These are phyloP conservation scores for Lycium barbarum DNA, from an alignment of 257 asterid genomes.

Conservation along the genomic window DNA sequence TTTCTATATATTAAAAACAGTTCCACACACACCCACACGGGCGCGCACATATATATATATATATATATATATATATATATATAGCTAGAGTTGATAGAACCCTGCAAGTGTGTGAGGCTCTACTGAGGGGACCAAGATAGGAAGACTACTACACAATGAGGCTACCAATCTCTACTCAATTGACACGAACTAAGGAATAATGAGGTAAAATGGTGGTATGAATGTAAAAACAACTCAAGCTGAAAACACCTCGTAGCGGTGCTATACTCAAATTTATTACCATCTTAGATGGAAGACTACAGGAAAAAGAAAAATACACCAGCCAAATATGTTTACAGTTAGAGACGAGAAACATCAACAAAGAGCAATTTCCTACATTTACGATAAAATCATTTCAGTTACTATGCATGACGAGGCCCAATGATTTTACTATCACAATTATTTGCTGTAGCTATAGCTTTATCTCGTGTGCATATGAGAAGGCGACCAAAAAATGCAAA, in stretches of 20 bases:
- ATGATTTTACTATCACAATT: slow-evolving; percentile 25
- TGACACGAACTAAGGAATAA: background rate
- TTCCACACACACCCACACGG: too few species aligned
- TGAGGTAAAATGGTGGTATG: background rate
- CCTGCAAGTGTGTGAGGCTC: background rate
- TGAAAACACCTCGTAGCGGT: background rate
- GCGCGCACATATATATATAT: too few species aligned
- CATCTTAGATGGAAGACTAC: background rate
- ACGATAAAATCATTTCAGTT: background rate
- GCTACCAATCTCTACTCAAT: background rate
- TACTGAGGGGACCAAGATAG: background rate
- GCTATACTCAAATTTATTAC: background rate
- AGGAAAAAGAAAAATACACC: background rate
- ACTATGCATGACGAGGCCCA: slow-evolving; percentile 1
- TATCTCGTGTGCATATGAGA: slow-evolving; percentile 41
- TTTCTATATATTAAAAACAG: too few species aligned
- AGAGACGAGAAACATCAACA: background rate
- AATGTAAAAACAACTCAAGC: background rate
- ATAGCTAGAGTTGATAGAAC: too few species aligned
- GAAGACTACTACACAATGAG: background rate
- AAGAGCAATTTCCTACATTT: background rate
- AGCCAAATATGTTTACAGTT: background rate
- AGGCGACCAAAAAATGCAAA: background rate
- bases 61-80: too few species aligned
- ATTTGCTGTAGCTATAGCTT: slow-evolving; percentile 32